These are phyloP conservation scores for Wickerhamomyces pijperi DNA, from an alignment of 805 yeast species.

Conservation along the genomic window DNA sequence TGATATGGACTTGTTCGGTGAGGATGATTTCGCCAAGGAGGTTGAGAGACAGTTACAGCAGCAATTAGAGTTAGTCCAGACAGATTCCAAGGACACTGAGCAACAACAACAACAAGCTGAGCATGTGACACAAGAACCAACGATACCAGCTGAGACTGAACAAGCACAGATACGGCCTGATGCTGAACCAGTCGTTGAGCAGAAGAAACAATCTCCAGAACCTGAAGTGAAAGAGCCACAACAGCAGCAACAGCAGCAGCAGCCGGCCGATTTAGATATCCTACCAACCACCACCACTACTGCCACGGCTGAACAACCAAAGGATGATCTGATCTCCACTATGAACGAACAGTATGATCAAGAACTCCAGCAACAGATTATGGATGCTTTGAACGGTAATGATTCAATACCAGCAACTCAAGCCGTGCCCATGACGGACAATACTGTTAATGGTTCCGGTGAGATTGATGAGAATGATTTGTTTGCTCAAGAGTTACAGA, in stretches of 20 bases:
- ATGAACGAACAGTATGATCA: slow-evolving; percentile 4
- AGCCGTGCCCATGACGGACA: too few relatives aligned
- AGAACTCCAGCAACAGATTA: slow-evolving; percentile 11
- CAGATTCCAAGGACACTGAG: too few relatives aligned
- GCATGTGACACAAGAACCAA: background rate
- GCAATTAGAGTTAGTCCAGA: slow-evolving; percentile 8
- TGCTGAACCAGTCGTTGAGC: too few relatives aligned
- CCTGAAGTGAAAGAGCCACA: too few relatives aligned
- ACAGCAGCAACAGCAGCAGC: too few relatives aligned
- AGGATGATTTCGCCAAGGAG: slow-evolving; percentile 18
- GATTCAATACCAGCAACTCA: too few relatives aligned
- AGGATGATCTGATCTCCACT: background rate
- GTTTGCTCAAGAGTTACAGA: slow-evolving; percentile 8
- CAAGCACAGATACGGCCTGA: too few relatives aligned
- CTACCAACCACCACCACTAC: background rate
- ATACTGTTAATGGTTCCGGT: too few relatives aligned
- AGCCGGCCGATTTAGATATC: too few relatives aligned
- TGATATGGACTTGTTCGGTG: slow-evolving; percentile 6
- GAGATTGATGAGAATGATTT: background rate
- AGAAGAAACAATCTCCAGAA: too few relatives aligned
- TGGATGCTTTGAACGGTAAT: slow-evolving; percentile 9
- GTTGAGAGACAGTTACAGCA: slow-evolving; percentile 17
- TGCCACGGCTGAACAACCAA: background rate
- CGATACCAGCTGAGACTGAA: background rate
- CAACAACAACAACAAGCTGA: too few relatives aligned